A percentile compares a stretch with the other conserved stretches of the same genome.
Evolutionary conservation across 2,329 filamentous ascomycete species (phyloP).

Genomic region (Tolypocladium paradoxum): DNA sequence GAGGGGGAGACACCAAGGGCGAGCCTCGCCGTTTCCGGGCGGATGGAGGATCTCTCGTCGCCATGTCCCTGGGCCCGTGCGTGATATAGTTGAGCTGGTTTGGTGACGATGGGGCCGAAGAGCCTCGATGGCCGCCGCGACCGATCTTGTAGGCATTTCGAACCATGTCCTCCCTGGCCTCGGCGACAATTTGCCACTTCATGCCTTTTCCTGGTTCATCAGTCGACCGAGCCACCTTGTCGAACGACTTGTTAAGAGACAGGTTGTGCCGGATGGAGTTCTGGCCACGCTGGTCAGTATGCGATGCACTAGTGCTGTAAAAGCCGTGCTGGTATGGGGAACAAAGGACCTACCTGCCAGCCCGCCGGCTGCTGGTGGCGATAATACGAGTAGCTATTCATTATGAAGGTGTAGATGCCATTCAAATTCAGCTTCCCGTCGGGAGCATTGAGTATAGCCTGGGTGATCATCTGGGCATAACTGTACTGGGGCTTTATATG

Average conservation of each 20-base stretch:
- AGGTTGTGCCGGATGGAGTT: slow-evolving; percentile 97
- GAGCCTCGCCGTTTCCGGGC: slow-evolving; percentile 47
- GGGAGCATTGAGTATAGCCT: slow-evolving; percentile 78
- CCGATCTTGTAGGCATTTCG: slow-evolving; percentile 56
- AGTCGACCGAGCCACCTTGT: slow-evolving; percentile 83
- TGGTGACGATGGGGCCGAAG: slow-evolving; percentile 60
- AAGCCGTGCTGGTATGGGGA: not conserved
- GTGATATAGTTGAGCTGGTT: slow-evolving; percentile 50
- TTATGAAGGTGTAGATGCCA: slow-evolving; percentile 92
- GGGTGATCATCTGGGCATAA: slow-evolving; percentile 93
- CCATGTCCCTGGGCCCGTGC: slow-evolving; percentile 46
- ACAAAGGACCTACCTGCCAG: slow-evolving; percentile 63
- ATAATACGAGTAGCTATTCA: slow-evolving; percentile 85
- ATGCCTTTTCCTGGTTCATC: slow-evolving; percentile 97
- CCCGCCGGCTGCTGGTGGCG: slow-evolving; percentile 64
- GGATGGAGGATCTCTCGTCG: slow-evolving; percentile 37
- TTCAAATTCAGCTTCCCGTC: slow-evolving; percentile 85
- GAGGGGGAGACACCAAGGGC: slow-evolving; percentile 43
- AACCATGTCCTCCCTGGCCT: slow-evolving; percentile 78
- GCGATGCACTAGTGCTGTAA: not conserved
- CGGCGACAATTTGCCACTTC: slow-evolving; percentile 92
- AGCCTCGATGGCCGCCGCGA: slow-evolving; percentile 53
- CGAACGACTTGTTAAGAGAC: slow-evolving; percentile 87
- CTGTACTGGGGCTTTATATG: slow-evolving; percentile 94
- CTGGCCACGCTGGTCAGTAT: slow-evolving; percentile 25